Base-by-base conservation (phyloP, 225 moss, liverwort and hornwort species). In the Pseudoscleropodium purum region DNA sequence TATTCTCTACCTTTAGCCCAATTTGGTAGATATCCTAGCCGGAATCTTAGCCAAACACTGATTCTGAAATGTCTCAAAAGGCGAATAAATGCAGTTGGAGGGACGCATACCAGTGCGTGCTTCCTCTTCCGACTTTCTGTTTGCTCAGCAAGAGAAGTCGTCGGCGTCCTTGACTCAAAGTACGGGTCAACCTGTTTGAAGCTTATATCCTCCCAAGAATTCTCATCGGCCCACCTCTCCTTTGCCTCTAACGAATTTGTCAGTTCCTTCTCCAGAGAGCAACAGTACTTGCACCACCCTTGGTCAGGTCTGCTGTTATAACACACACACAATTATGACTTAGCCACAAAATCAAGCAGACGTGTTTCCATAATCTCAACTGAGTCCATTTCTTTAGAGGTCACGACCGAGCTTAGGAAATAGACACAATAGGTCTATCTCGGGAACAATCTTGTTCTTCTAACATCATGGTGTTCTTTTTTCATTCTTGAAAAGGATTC, bases 231-330 rank as follows among this genome's bases (percentile, higher is more conserved):
- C 92, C 92, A 90, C 88, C 89, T 95, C 60, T 91, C 89, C 91
- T 92, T 93, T 31, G 88, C 68, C 67, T 93, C 89, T 54, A 92
- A 87, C 65, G 92, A 93, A 57, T 84, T 89, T 23, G 92, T 94
- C 88, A 95, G 85, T 79, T 93, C 91, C 77, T 91, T 95, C 90
- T 95, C 95, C 89, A 95, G 84, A 37, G 83, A 54, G 91, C 92
- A 90, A 26, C 95, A 95, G 59, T 92, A 90, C 89, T 93, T 95
- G 88, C 95, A 95, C 89, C 92, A 91, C 65, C 87, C 91, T 89
- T 91, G 89, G 56, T 92, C 92, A 76, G 60, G 81, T 68, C 93
- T 93, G 92, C 72, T 76, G 33, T 75, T 63, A 37, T 4, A 41
- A 33, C 16, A 30, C 16, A 36, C 83, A 88, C 3, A 24, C 80